phyloP scores from a whole-genome alignment of 208 protist genomes.

The Trichomonas vaginalis region DNA sequence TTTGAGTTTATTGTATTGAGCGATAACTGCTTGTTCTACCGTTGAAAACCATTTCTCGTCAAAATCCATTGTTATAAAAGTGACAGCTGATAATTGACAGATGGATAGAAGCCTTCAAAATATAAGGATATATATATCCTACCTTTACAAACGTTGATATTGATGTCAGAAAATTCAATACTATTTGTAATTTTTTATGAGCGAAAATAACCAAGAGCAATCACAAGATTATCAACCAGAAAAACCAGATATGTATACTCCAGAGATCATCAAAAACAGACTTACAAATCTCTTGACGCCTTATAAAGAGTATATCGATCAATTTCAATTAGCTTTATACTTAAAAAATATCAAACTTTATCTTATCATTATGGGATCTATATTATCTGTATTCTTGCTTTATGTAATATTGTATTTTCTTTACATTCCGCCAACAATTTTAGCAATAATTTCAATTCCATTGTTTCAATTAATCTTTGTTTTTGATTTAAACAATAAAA shows the following conservation, averaged over 20 bases:
- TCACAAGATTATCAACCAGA: too few relatives aligned
- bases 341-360: background rate
- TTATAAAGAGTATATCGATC: background rate
- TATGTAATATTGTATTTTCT: background rate
- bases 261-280: too few relatives aligned
- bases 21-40: background rate
- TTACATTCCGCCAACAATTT: background rate
- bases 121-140: too few relatives aligned
- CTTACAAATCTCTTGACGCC: background rate
- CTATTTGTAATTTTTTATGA: too few relatives aligned
- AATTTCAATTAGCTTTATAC: background rate
- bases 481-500: background rate
- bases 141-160: too few relatives aligned
- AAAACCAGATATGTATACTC: too few relatives aligned
- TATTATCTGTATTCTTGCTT: background rate
- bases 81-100: too few relatives aligned
- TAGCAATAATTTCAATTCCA: background rate
- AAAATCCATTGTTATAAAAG: too few relatives aligned
- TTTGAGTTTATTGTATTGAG: background rate
- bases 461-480: background rate
- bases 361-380: background rate
- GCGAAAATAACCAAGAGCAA: too few relatives aligned
- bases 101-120: too few relatives aligned
- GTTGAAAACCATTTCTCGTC: background rate
- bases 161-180: too few relatives aligned